Evolutionary conservation across 306 rosid genomes (phyloP).

Genomic region (Clitoria ternatea): DNA sequence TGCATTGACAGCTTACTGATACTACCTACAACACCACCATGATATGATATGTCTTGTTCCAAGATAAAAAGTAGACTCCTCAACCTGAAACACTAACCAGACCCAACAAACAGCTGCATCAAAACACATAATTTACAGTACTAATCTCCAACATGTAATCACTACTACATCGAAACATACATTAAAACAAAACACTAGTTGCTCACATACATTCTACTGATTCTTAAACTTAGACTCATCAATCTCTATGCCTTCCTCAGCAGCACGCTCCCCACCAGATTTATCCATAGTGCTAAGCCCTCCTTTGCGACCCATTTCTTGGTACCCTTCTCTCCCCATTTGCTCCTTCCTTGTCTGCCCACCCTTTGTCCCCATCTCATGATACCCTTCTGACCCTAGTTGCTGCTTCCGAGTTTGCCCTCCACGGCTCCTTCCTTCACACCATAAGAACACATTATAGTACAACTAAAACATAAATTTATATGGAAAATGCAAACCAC

Average conservation of each 20-base stretch:
- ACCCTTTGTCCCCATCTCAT: constrained; percentile 51
- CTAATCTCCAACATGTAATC: background rate
- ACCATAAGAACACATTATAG: background rate
- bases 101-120: background rate
- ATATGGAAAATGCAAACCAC: too few relatives aligned
- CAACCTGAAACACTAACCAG: background rate
- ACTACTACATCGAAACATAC: background rate
- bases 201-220: background rate
- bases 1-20: background rate
- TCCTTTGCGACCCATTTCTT: constrained; percentile 73
- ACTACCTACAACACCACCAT: background rate
- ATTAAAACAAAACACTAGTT: background rate
- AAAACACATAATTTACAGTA: background rate
- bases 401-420: constrained; percentile 67
- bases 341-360: constrained; percentile 65
- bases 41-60: background rate
- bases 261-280: constrained; percentile 57
- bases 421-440: constrained; percentile 57
- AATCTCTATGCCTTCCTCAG: constrained; percentile 41
- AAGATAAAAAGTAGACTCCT: background rate
- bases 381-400: constrained; percentile 61
- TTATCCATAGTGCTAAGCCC: constrained; percentile 56
- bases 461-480: too few relatives aligned
- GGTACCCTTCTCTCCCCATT: constrained; percentile 46
- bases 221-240: constrained; percentile 49